Evolutionary conservation across 75 land plant species (phyloP).

Genomic region (Selaginella moellendorffii): DNA sequence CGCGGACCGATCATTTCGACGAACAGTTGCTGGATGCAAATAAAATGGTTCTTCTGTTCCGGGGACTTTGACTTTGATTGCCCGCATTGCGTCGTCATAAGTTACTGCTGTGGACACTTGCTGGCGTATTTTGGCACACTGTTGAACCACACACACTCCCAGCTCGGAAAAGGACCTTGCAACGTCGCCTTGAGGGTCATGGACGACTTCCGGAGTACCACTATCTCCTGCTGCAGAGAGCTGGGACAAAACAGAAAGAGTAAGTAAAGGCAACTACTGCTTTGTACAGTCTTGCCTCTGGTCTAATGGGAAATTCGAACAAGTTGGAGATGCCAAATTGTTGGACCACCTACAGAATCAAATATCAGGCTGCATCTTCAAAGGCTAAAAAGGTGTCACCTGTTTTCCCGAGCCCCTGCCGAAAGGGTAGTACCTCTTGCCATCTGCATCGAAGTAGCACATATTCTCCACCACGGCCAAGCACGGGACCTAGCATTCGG

Average conservation of each 20-base stretch:
- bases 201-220: slow-evolving; percentile 91
- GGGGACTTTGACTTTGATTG: slow-evolving; percentile 87
- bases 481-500: slow-evolving; percentile 85
- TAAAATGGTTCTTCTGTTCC: slow-evolving; percentile 70
- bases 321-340: slow-evolving; percentile 94
- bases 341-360: slow-evolving; percentile 61
- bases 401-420: slow-evolving; percentile 87
- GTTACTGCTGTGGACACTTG: slow-evolving; percentile 91
- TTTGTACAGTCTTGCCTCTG: slow-evolving; percentile 27
- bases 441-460: slow-evolving; percentile 98
- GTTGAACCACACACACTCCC: slow-evolving; percentile 93
- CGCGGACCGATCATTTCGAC: slow-evolving; percentile 90
- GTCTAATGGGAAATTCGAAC: slow-evolving; percentile 88
- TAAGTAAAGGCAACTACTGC: not conserved
- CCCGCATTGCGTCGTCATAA: slow-evolving; percentile 54
- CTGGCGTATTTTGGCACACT: slow-evolving; percentile 94
- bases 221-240: slow-evolving; percentile 95
- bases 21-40: slow-evolving; percentile 91
- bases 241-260: slow-evolving; percentile 21
- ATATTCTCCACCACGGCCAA: slow-evolving; percentile 96
- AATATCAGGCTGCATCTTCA: too few species aligned
- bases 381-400: too few species aligned
- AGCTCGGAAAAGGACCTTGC: slow-evolving; percentile 67
- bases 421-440: slow-evolving; percentile 84
- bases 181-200: slow-evolving; percentile 73